These are phyloP conservation scores for Metarhizium guizhouense DNA, from an alignment of 2,329 filamentous ascomycete species.

Conservation along the genomic window DNA sequence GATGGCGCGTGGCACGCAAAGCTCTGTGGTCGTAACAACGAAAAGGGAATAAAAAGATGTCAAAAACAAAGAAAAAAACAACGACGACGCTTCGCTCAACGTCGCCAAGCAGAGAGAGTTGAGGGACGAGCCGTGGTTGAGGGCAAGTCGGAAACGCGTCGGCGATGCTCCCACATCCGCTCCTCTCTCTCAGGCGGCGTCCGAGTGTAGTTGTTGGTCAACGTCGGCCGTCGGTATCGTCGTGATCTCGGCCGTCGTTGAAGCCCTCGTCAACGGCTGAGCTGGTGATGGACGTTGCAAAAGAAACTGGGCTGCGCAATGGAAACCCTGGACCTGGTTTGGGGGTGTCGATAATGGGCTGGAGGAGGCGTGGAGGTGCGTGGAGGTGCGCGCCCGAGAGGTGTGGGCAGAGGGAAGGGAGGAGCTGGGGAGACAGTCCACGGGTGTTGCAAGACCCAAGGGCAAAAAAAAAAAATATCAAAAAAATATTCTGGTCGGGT, in stretches of 20 bases:
- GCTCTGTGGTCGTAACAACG: not conserved
- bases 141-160: constrained; percentile 4
- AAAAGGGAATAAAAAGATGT: not conserved
- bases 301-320: constrained; percentile 11
- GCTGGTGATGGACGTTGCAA: constrained; percentile 6
- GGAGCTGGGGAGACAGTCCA: constrained; percentile 8
- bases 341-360: constrained; percentile 34
- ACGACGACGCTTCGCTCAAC: not conserved
- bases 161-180: constrained; percentile 1
- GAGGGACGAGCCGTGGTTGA: not conserved
- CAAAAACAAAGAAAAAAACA: not conserved
- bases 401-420: constrained; percentile 24
- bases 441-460: constrained; percentile 4
- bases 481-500: not conserved
- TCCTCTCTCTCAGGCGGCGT: not conserved
- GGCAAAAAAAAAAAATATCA: constrained; percentile 9
- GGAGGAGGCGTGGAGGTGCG: constrained; percentile 29
- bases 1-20: constrained; percentile 1
- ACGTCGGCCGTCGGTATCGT: constrained; percentile 1
- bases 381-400: constrained; percentile 25
- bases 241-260: constrained; percentile 3
- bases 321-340: constrained; percentile 20
- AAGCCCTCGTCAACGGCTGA: constrained; percentile 5
- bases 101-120: not conserved
- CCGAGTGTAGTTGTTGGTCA: constrained; percentile 3